Evolutionary conservation across 176 grass and related monocot genomes (phyloP).

Genomic region (Canna indica): DNA sequence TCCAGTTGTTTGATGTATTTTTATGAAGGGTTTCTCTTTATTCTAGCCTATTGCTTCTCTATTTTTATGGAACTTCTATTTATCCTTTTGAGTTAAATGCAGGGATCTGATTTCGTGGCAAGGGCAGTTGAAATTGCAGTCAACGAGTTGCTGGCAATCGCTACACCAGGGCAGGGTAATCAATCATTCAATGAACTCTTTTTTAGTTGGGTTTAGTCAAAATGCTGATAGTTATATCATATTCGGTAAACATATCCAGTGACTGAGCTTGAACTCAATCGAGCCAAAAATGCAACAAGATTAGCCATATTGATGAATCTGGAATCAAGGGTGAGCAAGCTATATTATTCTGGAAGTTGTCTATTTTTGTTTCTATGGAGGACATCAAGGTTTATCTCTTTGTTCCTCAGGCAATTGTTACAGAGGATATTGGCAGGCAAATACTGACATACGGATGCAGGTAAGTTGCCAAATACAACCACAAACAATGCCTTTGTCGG

Average conservation of each 20-base stretch:
- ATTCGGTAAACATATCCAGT: conserved; percentile 31
- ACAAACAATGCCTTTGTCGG: neutral
- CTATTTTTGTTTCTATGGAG: neutral
- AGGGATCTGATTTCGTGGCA: conserved; percentile 56
- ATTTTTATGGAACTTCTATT: conserved; percentile 23
- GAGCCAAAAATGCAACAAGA: conserved; percentile 71
- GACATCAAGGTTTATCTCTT: neutral
- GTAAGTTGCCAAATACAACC: conserved; percentile 24
- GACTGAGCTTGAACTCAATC: conserved; percentile 56
- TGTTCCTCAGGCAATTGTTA: conserved; percentile 41
- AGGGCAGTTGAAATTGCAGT: conserved; percentile 58
- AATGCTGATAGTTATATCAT: neutral
- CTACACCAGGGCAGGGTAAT: conserved; percentile 73
- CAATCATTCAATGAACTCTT: neutral
- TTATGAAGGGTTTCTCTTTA: neutral
- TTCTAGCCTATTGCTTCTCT: neutral
- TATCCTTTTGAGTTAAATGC: conserved; percentile 20
- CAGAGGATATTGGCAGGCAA: conserved; percentile 90
- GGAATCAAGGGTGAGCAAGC: conserved; percentile 62
- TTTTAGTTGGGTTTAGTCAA: neutral
- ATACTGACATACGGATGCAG: conserved; percentile 65
- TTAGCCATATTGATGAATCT: conserved; percentile 66
- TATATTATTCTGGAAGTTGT: neutral
- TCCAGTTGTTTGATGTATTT: neutral
- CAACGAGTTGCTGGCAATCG: conserved; percentile 62